These are phyloP conservation scores for Tolypocladium ophioglossoides DNA, from an alignment of 2,329 filamentous ascomycete genomes.

Conservation along the genomic window DNA sequence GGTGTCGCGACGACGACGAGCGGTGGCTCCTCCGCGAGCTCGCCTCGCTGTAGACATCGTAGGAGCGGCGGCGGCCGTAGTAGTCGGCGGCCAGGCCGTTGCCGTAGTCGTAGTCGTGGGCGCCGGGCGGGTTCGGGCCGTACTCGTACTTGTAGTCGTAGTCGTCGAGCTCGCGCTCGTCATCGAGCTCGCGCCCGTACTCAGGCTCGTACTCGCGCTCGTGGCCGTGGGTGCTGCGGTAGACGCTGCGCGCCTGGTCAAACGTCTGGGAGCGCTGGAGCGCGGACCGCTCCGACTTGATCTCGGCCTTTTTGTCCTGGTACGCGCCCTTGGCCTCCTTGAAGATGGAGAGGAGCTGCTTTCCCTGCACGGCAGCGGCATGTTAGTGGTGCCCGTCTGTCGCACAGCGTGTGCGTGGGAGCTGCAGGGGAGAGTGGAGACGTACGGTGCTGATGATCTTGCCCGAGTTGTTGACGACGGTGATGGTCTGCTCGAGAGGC, in stretches of 20 bases:
- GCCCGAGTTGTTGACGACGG: slow-evolving; percentile 81
- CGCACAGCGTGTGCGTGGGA: not conserved
- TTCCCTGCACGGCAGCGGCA: slow-evolving; percentile 47
- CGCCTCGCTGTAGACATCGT: slow-evolving; percentile 22
- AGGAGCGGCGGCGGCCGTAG: slow-evolving; percentile 19
- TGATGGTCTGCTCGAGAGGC: slow-evolving; percentile 60
- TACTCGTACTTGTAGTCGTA: slow-evolving; percentile 22
- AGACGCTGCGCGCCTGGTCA: slow-evolving; percentile 19
- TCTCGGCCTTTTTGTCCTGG: slow-evolving; percentile 73
- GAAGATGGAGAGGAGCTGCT: slow-evolving; percentile 81
- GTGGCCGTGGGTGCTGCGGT: slow-evolving; percentile 1
- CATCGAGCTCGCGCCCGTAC: not conserved
- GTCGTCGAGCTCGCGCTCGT: slow-evolving; percentile 14
- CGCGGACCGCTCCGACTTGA: slow-evolving; percentile 51
- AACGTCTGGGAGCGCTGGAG: slow-evolving; percentile 52
- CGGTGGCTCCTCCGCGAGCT: slow-evolving; percentile 32
- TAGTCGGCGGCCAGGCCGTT: slow-evolving; percentile 17
- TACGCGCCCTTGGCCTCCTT: slow-evolving; percentile 87
- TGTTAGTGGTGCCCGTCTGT: slow-evolving; percentile 1
- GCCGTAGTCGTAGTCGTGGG: slow-evolving; percentile 19
- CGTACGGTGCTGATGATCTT: slow-evolving; percentile 83
- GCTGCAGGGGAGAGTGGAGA: slow-evolving; percentile 12
- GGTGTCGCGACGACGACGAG: slow-evolving; percentile 22
- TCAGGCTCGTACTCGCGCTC: not conserved
- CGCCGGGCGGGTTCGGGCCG: slow-evolving; percentile 11